Base-by-base conservation (phyloP, 148 eudicot genomes). In the Rhododendron ferrugineum region DNA sequence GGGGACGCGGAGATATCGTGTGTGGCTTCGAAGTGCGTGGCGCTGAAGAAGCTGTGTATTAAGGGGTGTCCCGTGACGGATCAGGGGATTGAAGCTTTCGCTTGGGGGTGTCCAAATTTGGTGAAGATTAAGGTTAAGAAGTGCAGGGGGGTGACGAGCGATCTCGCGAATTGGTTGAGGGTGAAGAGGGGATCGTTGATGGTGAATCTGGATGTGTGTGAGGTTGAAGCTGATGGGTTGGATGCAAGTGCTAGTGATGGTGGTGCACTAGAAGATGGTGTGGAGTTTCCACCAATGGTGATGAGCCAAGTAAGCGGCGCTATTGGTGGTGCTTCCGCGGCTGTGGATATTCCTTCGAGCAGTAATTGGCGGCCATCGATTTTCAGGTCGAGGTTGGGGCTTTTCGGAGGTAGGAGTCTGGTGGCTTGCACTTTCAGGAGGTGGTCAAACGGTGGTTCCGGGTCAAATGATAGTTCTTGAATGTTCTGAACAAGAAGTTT, bases 71-170 rank as follows among this genome's bases (percentile, higher is more conserved):
- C 91, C 1, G 91, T 95, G 72, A 89, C 98, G 11, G 94, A 95
- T 86, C 68, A 79, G 64, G 98, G 98, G 36, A 88, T 95, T 78
- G 90, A 91, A 82, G 84, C 94, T 6, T 89, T 95, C 14, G 94
- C 95, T 42, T 89, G 86, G 86, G 95, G 96, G 37, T 95, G 98
- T 30, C 98, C 98, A 0, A 93, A 93, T 86, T 89, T 95, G 88
- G 94, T 93, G 64, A 95, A 95, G 84, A 89, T 95, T 40, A 95
- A 93, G 89, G 95, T 95, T 6, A 95, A 93, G 89, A 95, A 93
- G 88, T 95, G 98, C 86, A 91, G 88, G 84, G 92, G 90, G 76
- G 98, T 95, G 73, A 93, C 92, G 6, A 86, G 83, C 70, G 94
- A 93, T 16, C 90, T 88, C 40, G 91, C 91, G 15, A 93, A 90